Conservation (phyloP, 2,329 filamentous ascomycete species). For the Colletotrichum liaoningense region DNA sequence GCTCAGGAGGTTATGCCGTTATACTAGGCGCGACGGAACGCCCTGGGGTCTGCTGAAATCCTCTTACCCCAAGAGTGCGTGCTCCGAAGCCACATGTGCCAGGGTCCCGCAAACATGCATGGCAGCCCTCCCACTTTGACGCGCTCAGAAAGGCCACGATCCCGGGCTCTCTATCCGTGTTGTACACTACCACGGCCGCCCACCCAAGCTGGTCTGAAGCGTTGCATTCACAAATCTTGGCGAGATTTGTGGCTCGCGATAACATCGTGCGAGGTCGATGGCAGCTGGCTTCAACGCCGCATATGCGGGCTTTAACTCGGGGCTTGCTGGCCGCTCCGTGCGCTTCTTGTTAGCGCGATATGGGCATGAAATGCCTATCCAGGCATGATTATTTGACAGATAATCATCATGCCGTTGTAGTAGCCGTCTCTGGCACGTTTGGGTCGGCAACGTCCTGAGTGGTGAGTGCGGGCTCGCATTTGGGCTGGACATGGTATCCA, state of each 20-base stretch:
- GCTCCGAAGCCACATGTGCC: constrained; percentile 29
- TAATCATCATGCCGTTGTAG: neutral
- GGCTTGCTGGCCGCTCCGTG: constrained; percentile 1
- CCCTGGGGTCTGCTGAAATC: constrained; percentile 11
- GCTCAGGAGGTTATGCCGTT: neutral
- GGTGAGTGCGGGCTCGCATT: constrained; percentile 14
- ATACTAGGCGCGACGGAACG: neutral
- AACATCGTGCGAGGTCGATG: constrained; percentile 11
- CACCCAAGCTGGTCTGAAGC: constrained; percentile 1
- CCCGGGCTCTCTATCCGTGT: neutral
- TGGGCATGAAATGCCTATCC: neutral
- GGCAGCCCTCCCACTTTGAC: constrained; percentile 11
- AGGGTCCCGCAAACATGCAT: constrained; percentile 26
- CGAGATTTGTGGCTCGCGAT: constrained; percentile 8
- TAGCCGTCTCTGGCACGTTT: neutral
- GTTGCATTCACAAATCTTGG: constrained; percentile 29
- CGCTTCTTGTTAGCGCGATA: neutral
- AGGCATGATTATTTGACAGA: neutral
- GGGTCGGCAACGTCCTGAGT: constrained; percentile 3
- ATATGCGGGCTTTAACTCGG: neutral
- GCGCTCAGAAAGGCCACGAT: constrained; percentile 9
- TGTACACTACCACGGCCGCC: neutral
- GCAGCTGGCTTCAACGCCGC: neutral
- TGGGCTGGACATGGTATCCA: constrained; percentile 27
- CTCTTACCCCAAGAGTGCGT: constrained; percentile 26